Conservation (phyloP, 129 eudicot species). For the Solidago caesia region DNA sequence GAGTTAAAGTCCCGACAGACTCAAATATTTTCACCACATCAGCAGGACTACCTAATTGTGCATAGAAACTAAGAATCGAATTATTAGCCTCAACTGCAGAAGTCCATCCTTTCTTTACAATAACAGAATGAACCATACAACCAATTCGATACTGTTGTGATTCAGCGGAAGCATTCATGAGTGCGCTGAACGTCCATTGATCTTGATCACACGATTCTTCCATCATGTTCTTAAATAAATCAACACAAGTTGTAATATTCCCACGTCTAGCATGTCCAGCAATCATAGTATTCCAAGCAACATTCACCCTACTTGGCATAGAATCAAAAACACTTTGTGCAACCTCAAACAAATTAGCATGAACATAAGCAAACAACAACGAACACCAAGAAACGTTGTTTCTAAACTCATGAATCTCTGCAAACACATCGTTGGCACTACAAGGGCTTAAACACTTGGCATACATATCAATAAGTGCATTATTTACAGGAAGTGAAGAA, state of each 20-base stretch:
- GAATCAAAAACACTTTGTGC: slow-evolving; percentile 43
- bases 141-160: slow-evolving; percentile 42
- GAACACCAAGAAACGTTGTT: slow-evolving; percentile 88
- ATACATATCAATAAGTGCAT: slow-evolving; percentile 79
- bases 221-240: slow-evolving; percentile 57
- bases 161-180: slow-evolving; percentile 63
- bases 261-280: slow-evolving; percentile 59
- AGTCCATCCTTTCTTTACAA: slow-evolving; percentile 63
- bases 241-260: slow-evolving; percentile 38
- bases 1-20: slow-evolving; percentile 35
- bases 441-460: slow-evolving; percentile 58
- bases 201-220: slow-evolving; percentile 51
- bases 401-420: slow-evolving; percentile 42
- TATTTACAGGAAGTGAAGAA: slow-evolving; percentile 52
- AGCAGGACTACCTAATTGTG: slow-evolving; percentile 37
- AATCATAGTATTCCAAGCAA: slow-evolving; percentile 83
- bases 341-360: slow-evolving; percentile 42
- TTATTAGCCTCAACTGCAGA: slow-evolving; percentile 66
- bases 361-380: slow-evolving; percentile 61
- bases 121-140: slow-evolving; percentile 47
- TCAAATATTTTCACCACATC: slow-evolving; percentile 53
- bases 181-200: slow-evolving; percentile 73
- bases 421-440: slow-evolving; percentile 52
- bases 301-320: slow-evolving; percentile 57
- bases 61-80: slow-evolving; percentile 66